Evolutionary conservation across 208 protist genomes (phyloP), one percentile per base, ranked within the genome.

Genomic region (Polymyxa betae): DNA sequence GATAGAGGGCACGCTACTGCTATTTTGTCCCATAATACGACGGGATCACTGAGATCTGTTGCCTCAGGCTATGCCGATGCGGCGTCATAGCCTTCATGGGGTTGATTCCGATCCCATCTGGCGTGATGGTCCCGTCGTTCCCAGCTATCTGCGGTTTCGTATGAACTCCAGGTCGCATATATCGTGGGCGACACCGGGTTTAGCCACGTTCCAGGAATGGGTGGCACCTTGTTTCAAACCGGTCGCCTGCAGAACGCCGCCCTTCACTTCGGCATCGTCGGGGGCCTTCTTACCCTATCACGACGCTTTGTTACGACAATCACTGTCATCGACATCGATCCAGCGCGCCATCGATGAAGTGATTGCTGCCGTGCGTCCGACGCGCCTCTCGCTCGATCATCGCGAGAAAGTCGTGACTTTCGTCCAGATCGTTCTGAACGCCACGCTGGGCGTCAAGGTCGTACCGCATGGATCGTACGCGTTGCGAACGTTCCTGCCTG

Each of bases 361-460:
- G n/a, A 5, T 82, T n/a, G 5, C 72, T 5, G 72, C 16, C n/a
- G 35, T 82, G 5, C 72, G 72, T n/a, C 72, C 72, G n/a, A 82
- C 72, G 72, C 72, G 40, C 5, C 72, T 82, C 16, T 5, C 72
- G 72, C n/a, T 82, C 16, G 72, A 82, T 43, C 72, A 82, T 43
- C 72, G 72, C 16, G n/a, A 82, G 5, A 82, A 82, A n/a, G 72
- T 82, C 72, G 40, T 82, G 16, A 82, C 72, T 12, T 82, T 82
- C 72, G n/a, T 82, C 72, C 72, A 82, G 72, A 35, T 82, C 72
- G 72, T 82, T 5, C n/a, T 82, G 72, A 45, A 12, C 40, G 72
- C 72, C n/a, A 82, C 72, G 35, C n/a, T 82, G n/a, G 72, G 72
- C n/a, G 72, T 82, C 72, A 82, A 82, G 72, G 72, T 82, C 72